Conservation (phyloP, 352 stramenopile genomes). For the Globisporangium uncinulatum region DNA sequence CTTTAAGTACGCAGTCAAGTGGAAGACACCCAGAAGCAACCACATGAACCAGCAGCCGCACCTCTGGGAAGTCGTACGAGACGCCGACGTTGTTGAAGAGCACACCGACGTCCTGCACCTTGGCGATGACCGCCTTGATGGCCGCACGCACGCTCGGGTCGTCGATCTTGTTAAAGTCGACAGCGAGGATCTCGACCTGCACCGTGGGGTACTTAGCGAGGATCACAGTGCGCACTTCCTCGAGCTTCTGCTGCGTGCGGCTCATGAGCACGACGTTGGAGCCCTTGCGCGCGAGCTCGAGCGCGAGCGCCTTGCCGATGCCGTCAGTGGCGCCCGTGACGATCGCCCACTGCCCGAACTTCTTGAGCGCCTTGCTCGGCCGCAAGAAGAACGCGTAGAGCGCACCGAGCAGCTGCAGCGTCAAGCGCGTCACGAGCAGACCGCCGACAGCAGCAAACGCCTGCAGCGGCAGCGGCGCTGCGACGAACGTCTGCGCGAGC, state of each 20-base stretch:
- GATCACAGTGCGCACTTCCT: conserved; percentile 93
- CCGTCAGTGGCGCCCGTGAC: conserved; percentile 96
- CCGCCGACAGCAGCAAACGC: conserved; percentile 35
- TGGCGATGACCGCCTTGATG: conserved; percentile 44
- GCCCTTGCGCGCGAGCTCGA: conserved; percentile 96
- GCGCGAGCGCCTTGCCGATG: conserved; percentile 88
- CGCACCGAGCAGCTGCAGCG: conserved; percentile 36
- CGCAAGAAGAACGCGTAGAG: conserved; percentile 91
- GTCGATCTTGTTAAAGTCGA: conserved; percentile 94
- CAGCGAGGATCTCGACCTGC: conserved; percentile 82
- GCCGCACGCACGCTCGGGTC: conserved; percentile 48
- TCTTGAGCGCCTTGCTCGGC: conserved; percentile 90
- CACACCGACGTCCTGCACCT: conserved; percentile 93
- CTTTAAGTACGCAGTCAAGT: no score
- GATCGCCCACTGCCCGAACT: conserved; percentile 96
- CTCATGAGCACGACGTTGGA: conserved; percentile 98
- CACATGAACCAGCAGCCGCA: conserved; percentile 1
- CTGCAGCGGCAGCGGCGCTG: conserved; percentile 36
- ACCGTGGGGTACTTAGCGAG: conserved; percentile 88
- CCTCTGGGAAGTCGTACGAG: conserved; percentile 96
- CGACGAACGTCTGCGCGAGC: conserved; percentile 24
- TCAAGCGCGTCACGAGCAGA: conserved; percentile 45
- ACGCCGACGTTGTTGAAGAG: conserved; percentile 99
- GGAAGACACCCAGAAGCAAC: background rate
- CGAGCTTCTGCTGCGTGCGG: conserved; percentile 94